Base-by-base conservation (phyloP, 2,329 filamentous ascomycete genomes). In the Bipolaris cookei region DNA sequence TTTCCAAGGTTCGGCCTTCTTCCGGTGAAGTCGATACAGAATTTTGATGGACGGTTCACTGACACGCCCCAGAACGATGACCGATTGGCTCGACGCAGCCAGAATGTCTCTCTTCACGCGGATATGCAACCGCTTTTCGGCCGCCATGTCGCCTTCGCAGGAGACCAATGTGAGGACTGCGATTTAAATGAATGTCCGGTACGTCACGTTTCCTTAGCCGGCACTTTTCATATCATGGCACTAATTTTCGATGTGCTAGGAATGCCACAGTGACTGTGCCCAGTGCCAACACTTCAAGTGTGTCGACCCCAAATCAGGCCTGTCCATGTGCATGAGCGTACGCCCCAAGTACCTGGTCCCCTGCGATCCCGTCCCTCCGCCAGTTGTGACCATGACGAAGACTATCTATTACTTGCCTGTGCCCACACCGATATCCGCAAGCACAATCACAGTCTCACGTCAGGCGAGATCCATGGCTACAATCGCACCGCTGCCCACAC, bases 261-360 rank as follows among this genome's bases (percentile, higher is more conserved):
- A 51, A 51, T 56, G 41, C n/a, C 32, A 51, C 35, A 28, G 3
- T 6, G 49, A 56, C 28, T 56, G 49, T 13, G 10, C 23, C 4
- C 32, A 34, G 18, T 56, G 48, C 42, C 42, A 56, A 20, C 43
- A 48, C 16, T 56, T 37, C 28, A 18, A 14, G 7, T 56, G 54
- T 23, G 8, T 42, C 20, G 50, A 53, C 11, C 14, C 21, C 1
- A 18, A 25, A 25, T 16, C 41, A 23, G 18, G 30, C 39, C 13
- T 45, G 10, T 51, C 47, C 8, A n/a, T 45, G 16, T 56, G 49
- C 28, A 56, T 56, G 54, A 53, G 54, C 21, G 20, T 52, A n/a
- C 54, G 54, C 13, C 39, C 43, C 25, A 43, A 23, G 20, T 45
- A 23, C 39, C 23, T 51, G 18, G 46, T 39, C 20, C 47, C 53